Evolutionary conservation across 305 asterid species (phyloP).

Genomic region (Fraxinus sp.): DNA sequence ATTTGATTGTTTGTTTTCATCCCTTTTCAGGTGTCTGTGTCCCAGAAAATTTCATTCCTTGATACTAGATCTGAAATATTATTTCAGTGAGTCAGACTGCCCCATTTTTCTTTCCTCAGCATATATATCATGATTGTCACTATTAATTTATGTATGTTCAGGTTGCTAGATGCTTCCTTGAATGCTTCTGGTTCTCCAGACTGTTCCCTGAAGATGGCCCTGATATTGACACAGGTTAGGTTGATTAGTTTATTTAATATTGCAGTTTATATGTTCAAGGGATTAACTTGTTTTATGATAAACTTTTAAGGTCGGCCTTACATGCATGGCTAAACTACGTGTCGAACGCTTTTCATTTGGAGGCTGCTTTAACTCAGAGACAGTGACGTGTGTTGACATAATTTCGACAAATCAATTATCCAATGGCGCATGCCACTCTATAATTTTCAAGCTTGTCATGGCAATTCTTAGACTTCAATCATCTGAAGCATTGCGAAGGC

Average conservation of each 20-base stretch:
- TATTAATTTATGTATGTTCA: conserved; percentile 30
- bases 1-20: conserved; percentile 14
- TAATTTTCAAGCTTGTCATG: conserved; percentile 81
- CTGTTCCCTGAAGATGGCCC: conserved; percentile 93
- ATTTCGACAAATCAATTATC: conserved; percentile 71
- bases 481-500: conserved; percentile 92
- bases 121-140: conserved; percentile 9
- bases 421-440: conserved; percentile 84
- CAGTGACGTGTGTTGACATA: conserved; percentile 72
- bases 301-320: conserved; percentile 73
- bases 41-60: conserved; percentile 70
- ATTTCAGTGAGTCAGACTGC: conserved; percentile 63
- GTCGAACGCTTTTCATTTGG: conserved; percentile 80
- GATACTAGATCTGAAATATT: conserved; percentile 71
- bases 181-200: conserved; percentile 80
- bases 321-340: conserved; percentile 96
- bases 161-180: conserved; percentile 85
- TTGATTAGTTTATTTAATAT: neutral
- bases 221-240: conserved; percentile 75
- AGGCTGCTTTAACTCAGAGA: conserved; percentile 64
- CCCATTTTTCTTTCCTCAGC: conserved; percentile 10
- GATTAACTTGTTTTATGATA: conserved; percentile 27
- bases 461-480: conserved; percentile 85
- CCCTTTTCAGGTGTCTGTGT: conserved; percentile 66
- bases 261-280: neutral